Base-by-base conservation (phyloP, 1,139 yeast genomes). In the Saccharomycopsis crataegensis region DNA sequence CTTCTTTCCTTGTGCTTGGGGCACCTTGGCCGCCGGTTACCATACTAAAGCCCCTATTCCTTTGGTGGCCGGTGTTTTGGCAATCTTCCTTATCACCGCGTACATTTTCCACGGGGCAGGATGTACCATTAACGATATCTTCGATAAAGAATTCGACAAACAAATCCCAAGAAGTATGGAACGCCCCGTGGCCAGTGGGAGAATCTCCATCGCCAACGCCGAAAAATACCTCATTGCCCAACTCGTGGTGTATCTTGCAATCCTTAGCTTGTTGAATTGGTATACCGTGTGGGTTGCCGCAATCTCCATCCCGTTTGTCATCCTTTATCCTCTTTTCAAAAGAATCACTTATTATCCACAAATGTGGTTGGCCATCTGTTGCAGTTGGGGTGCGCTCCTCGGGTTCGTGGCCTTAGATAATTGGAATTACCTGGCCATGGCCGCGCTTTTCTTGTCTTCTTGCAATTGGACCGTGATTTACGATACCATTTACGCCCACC, bases 391-490 rank as follows among this genome's bases (percentile, higher is more conserved):
- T 31, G 90, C 96, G 8, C 67, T 93, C 43, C 71, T 93, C 38
- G 99, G 99, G 0, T 93, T 87, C 68, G 97, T 99, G 2, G 98
- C 98, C 0, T 89, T 94, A 77, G 96, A 96, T 0, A 80, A 91
- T 1, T 77, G 93, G 76, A 76, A 80, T 61, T 76, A 80, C 71
- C 70, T 80, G 22, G 86, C 90, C 3, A 91, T 91, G 79, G 72
- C 79, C 11, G 89, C 96, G 0, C 73, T 94, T 51, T 88, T 85
- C 62, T 67, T 82, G 2, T 80, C 96, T 16, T 83, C 90, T 48
- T 86, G 84, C 65, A 75, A 85, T 54, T 94, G 99, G 99, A 85
- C 96, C 61, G 86, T 94, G 88, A 83, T 86, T 51, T 94, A 94
- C 68, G 99, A 94, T 67, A 88, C 98, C 2, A 82, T 94, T 45